A percentile compares a stretch with the other conserved stretches of the same genome.
Conservation (phyloP, 1,284 basidiomycete species). For the Peniophora sp. region DNA sequence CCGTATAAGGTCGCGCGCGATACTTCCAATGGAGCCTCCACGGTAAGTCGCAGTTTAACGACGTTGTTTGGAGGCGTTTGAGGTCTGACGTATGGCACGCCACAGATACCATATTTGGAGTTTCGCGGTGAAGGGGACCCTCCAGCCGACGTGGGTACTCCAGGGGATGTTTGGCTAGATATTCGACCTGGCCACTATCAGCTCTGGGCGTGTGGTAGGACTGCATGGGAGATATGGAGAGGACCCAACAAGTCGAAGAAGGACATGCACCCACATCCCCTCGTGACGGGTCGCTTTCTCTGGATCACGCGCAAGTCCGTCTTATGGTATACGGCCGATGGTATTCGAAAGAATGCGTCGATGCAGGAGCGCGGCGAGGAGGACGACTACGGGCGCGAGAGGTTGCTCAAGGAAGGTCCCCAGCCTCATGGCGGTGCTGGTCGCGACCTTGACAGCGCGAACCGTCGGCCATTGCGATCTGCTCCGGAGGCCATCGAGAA, state of each 20-base stretch:
- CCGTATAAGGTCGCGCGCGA: slow-evolving; percentile 13
- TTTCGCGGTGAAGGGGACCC: slow-evolving; percentile 13
- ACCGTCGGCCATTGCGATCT: slow-evolving; percentile 11
- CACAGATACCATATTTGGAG: slow-evolving; percentile 15
- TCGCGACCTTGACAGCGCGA: slow-evolving; percentile 3
- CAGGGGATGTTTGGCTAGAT: slow-evolving; percentile 14
- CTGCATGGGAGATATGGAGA: slow-evolving; percentile 13
- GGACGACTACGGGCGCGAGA: slow-evolving; percentile 13
- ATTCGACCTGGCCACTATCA: slow-evolving; percentile 9
- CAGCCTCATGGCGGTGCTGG: slow-evolving; percentile 11
- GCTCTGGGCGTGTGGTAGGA: slow-evolving; percentile 8
- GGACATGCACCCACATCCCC: slow-evolving; percentile 15
- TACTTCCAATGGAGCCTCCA: slow-evolving; percentile 4
- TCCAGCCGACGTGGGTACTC: slow-evolving; percentile 10
- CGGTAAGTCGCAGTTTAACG: too few relatives aligned
- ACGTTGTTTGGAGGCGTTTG: too few relatives aligned
- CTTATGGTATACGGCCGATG: slow-evolving; percentile 14
- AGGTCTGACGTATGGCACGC: background rate
- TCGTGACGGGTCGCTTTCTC: slow-evolving; percentile 14
- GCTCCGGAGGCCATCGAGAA: slow-evolving; percentile 14
- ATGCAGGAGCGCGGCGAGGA: slow-evolving; percentile 15
- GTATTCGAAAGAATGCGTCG: slow-evolving; percentile 15
- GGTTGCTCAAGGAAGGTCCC: slow-evolving; percentile 10
- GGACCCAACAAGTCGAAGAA: slow-evolving; percentile 15
- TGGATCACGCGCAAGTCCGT: slow-evolving; percentile 16